phyloP scores from a whole-genome alignment of 768 basidiomycete species.

The Clavulina sp. region DNA sequence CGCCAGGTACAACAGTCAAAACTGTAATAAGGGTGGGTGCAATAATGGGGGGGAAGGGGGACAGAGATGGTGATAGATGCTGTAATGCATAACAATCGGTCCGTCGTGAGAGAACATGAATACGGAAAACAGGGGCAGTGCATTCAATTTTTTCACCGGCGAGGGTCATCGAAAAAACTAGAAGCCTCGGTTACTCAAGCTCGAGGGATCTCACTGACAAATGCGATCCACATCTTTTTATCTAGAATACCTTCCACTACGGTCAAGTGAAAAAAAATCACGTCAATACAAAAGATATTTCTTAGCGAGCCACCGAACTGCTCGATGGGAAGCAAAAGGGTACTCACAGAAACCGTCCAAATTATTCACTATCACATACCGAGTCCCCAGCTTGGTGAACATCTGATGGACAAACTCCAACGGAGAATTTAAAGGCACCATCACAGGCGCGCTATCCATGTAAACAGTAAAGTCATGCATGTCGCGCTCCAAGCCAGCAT shows the following conservation, averaged over 20 bases:
- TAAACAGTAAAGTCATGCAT: constrained; percentile 68
- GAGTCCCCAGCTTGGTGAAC: constrained; percentile 84
- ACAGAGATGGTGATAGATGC: too few species aligned
- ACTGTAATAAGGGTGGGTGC: too few species aligned
- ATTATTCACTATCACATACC: constrained; percentile 76
- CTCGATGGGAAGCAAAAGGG: too few species aligned
- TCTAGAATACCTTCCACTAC: constrained; percentile 80
- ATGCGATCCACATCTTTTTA: constrained; percentile 88
- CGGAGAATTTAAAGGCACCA: constrained; percentile 66
- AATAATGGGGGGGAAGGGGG: too few species aligned
- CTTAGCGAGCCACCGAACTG: constrained; percentile 4
- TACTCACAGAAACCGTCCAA: constrained; percentile 61
- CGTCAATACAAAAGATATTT: neutral
- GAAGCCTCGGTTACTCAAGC: too few species aligned
- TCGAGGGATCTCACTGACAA: constrained; percentile 42
- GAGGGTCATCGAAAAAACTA: too few species aligned
- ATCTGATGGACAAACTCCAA: constrained; percentile 86
- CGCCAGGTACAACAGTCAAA: too few species aligned
- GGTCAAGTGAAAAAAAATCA: neutral
- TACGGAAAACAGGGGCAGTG: too few species aligned
- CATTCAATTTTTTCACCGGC: too few species aligned
- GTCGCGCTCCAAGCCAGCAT: constrained; percentile 24
- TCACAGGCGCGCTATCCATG: constrained; percentile 87
- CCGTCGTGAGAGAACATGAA: too few species aligned
- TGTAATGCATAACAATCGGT: too few species aligned